These are phyloP conservation scores for Pseudocercospora fijiensis DNA, from an alignment of 2,329 filamentous ascomycete species.

Conservation along the genomic window DNA sequence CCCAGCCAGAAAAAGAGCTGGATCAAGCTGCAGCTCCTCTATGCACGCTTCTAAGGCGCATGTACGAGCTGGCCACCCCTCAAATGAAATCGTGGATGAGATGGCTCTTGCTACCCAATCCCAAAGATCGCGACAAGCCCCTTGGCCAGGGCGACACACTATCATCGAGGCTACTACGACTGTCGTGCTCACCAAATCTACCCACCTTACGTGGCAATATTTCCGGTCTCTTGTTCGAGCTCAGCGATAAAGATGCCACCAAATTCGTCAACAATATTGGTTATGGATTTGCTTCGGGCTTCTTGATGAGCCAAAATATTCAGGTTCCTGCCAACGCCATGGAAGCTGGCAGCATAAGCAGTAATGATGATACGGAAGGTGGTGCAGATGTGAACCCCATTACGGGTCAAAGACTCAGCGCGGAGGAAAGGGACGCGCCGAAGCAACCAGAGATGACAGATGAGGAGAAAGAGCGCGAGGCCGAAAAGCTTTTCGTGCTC, in stretches of 20 bases:
- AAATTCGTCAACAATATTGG: slow-evolving; percentile 88
- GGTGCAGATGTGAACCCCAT: slow-evolving; percentile 68
- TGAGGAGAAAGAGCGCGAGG: slow-evolving; percentile 89
- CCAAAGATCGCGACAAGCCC: slow-evolving; percentile 71
- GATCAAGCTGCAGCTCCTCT: slow-evolving; percentile 62
- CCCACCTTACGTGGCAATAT: slow-evolving; percentile 72
- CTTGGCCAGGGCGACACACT: slow-evolving; percentile 74
- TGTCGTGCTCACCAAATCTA: slow-evolving; percentile 71
- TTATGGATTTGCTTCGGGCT: slow-evolving; percentile 90
- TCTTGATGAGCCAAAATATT: slow-evolving; percentile 80
- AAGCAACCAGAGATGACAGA: slow-evolving; percentile 75
- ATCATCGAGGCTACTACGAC: slow-evolving; percentile 71
- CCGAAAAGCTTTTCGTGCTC: slow-evolving; percentile 82
- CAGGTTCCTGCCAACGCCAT: slow-evolving; percentile 67
- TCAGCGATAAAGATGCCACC: slow-evolving; percentile 76
- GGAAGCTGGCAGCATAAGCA: slow-evolving; percentile 51
- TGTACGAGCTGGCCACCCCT: slow-evolving; percentile 69
- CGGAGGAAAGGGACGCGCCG: slow-evolving; percentile 52
- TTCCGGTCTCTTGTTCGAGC: slow-evolving; percentile 77
- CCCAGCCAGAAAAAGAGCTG: slow-evolving; percentile 67
- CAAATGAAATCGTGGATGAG: slow-evolving; percentile 64
- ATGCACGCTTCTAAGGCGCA: slow-evolving; percentile 67
- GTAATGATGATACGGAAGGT: slow-evolving; percentile 30
- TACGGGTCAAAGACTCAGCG: slow-evolving; percentile 68
- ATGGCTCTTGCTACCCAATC: slow-evolving; percentile 68